Evolutionary conservation across 176 grass and related monocot genomes (phyloP), one percentile per base, ranked within the genome.

Genomic region (Carex scoparia): DNA sequence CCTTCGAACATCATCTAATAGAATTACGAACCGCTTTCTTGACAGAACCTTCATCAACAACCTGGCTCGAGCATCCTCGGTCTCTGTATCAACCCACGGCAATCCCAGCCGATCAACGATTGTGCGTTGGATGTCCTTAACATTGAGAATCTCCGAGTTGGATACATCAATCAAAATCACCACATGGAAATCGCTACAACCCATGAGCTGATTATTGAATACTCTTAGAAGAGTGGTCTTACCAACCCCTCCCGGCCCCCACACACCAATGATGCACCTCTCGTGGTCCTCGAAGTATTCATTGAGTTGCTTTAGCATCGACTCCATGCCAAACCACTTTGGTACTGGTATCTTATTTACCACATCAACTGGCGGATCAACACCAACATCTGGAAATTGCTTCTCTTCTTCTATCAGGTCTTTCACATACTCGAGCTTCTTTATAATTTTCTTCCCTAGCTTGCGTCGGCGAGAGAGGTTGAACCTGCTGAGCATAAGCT

Each of bases 111-210:
- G 81, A 9, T 92, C 84, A 0, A 86, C 68, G 53, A 97, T 90
- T 40, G 69, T 92, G 73, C 80, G 85, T 38, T 97, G 94, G 63
- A 94, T 90, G 28, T 51, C 86, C 16, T 64, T 63, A 59, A 76
- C 85, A 42, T 92, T 87, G 16, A 97, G 76, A 49, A 57, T 83
- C 86, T 91, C 86, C 48, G 84, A 87, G 74, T 90, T 97, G 49
- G 94, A 94, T 16, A 97, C 85, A 48, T 91, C 86, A 81, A 97
- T 84, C 19, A 88, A 88, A 54, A 97, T 94, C 63, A 97, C 94
- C 76, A 35, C 28, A 30, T 80, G 5, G 19, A 60, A 80, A 61
- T 84, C 89, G 8, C 86, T 84, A 9, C 15, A 32, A 4, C 53
- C 79, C 86, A 83, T 73, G 7, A 97, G 82, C 72, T 87, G 54